Conservation (phyloP, 2,329 filamentous ascomycete species). For the Calonectria ilicicola region DNA sequence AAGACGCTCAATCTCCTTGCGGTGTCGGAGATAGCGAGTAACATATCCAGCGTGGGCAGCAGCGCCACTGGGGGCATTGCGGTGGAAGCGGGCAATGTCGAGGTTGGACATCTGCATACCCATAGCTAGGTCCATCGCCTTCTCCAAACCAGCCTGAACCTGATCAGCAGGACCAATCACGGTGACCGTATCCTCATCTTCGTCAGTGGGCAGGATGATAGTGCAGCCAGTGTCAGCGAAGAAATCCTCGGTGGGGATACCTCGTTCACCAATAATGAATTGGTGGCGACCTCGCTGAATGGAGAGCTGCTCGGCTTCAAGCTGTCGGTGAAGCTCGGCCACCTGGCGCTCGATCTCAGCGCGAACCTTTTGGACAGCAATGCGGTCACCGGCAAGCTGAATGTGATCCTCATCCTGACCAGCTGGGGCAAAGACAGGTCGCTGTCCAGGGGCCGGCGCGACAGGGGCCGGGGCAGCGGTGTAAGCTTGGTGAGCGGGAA, state of each 20-base stretch:
- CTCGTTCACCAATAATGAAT: slow-evolving; percentile 91
- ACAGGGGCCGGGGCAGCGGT: slow-evolving; percentile 76
- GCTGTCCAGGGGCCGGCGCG: slow-evolving; percentile 70
- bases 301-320: slow-evolving; percentile 82
- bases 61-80: slow-evolving; percentile 77
- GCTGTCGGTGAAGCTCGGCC: slow-evolving; percentile 78
- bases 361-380: slow-evolving; percentile 82
- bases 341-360: slow-evolving; percentile 84
- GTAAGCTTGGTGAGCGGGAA: slow-evolving; percentile 86
- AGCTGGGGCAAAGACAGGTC: slow-evolving; percentile 77
- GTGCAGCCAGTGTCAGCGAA: slow-evolving; percentile 91
- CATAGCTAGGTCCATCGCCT: slow-evolving; percentile 88
- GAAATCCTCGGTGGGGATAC: slow-evolving; percentile 85
- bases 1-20: slow-evolving; percentile 83
- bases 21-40: slow-evolving; percentile 87
- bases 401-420: slow-evolving; percentile 80
- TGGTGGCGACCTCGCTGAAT: slow-evolving; percentile 92
- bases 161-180: slow-evolving; percentile 83
- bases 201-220: slow-evolving; percentile 81
- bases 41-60: slow-evolving; percentile 86
- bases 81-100: slow-evolving; percentile 85
- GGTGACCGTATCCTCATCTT: slow-evolving; percentile 86
- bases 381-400: slow-evolving; percentile 85
- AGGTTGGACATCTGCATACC: slow-evolving; percentile 87
- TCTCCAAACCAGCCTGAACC: slow-evolving; percentile 81